Evolutionary conservation across 345 rosid genomes (phyloP).

Genomic region (Dimocarpus longan): DNA sequence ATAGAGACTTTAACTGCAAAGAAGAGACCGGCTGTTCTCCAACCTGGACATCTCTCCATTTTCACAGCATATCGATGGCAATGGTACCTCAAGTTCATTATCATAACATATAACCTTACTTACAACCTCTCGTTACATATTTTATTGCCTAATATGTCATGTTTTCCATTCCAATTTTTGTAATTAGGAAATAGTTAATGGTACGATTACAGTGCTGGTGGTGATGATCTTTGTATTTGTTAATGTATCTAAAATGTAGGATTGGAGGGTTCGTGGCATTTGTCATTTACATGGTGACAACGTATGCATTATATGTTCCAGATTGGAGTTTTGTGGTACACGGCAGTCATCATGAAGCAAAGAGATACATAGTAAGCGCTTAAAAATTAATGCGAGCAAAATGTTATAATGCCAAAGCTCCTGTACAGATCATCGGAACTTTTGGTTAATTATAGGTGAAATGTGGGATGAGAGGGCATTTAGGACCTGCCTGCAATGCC

Average conservation of each 20-base stretch:
- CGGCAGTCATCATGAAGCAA: neutral
- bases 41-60: constrained; percentile 49
- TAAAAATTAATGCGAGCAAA: neutral
- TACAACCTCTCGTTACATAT: no score
- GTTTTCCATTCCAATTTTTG: no score
- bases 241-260: constrained; percentile 35
- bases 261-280: constrained; percentile 55
- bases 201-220: neutral
- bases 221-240: neutral
- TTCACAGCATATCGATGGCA: constrained; percentile 61
- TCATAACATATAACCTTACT: no score
- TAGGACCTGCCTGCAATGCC: constrained; percentile 78
- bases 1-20: constrained; percentile 57
- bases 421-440: neutral
- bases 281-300: constrained; percentile 52
- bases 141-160: no score
- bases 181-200: neutral
- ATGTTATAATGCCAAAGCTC: neutral
- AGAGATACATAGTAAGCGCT: constrained; percentile 42
- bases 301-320: constrained; percentile 55
- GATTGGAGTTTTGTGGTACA: constrained; percentile 54
- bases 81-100: constrained; percentile 39
- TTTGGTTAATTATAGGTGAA: constrained; percentile 43
- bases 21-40: constrained; percentile 40
- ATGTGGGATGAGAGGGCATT: constrained; percentile 75